Conservation (phyloP, 306 rosid genomes). For the Cicer pinnatifidum region DNA sequence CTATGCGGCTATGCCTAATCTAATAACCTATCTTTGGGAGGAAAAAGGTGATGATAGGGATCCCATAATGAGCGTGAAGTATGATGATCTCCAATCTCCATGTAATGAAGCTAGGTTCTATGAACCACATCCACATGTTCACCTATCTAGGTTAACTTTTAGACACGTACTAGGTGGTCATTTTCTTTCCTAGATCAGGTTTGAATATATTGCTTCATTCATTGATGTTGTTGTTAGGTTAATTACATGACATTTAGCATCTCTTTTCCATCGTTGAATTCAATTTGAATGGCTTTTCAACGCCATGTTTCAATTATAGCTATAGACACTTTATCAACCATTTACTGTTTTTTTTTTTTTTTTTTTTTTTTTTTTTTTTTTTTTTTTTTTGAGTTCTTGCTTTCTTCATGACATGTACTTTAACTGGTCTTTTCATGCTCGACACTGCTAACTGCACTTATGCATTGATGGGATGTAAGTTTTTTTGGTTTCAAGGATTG, state of each 20-base stretch:
- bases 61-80: slow-evolving; percentile 50
- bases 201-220: no score
- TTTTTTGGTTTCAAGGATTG: slow-evolving; percentile 41
- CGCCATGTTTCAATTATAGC: background rate
- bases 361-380: background rate
- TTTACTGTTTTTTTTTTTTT: background rate
- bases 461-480: slow-evolving; percentile 27
- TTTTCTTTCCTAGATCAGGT: no score
- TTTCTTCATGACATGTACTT: slow-evolving; percentile 9
- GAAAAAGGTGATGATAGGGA: slow-evolving; percentile 51
- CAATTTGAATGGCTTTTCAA: slow-evolving; percentile 13
- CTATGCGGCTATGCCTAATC: background rate
- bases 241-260: background rate
- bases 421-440: slow-evolving; percentile 42
- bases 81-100: slow-evolving; percentile 38
- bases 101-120: background rate
- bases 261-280: slow-evolving; percentile 15
- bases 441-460: slow-evolving; percentile 37
- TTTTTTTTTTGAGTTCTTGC: background rate
- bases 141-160: background rate
- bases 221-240: background rate
- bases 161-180: background rate
- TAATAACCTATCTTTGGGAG: background rate
- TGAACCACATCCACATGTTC: background rate
- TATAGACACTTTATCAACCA: background rate